A percentile compares a stretch with the other conserved stretches of the same genome.
Conservation (phyloP, 169 alveolate genomes). For the Condylostoma magnum region DNA sequence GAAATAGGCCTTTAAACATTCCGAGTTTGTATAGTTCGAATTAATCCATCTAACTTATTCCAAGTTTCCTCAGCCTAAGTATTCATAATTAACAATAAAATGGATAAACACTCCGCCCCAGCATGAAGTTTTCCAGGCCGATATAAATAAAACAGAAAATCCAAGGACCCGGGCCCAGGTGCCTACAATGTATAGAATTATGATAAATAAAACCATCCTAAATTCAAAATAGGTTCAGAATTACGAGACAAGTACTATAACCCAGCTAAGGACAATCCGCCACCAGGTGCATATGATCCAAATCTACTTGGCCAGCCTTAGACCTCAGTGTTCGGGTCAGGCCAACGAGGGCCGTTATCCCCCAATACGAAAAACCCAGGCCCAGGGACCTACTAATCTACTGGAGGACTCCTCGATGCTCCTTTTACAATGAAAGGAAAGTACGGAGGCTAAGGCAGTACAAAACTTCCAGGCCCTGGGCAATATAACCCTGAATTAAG, state of each 20-base stretch:
- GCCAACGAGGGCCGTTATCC: background rate
- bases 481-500: background rate
- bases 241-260: too few species aligned
- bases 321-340: slow-evolving; percentile 25
- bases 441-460: background rate
- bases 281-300: slow-evolving; percentile 2
- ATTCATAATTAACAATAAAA: too few species aligned
- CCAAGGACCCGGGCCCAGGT: slow-evolving; percentile 26
- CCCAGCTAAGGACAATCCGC: too few species aligned
- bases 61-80: too few species aligned
- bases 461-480: background rate
- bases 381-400: slow-evolving; percentile 8
- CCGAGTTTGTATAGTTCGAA: too few species aligned
- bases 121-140: slow-evolving; percentile 4
- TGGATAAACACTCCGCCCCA: slow-evolving; percentile 7
- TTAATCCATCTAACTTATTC: too few species aligned
- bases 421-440: background rate
- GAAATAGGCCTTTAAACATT: too few species aligned
- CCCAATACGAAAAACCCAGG: background rate
- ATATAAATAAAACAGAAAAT: background rate
- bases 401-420: background rate
- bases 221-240: too few species aligned
- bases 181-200: background rate
- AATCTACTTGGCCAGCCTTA: background rate
- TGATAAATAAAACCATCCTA: background rate